Evolutionary conservation across 2,329 filamentous ascomycete species (phyloP), one percentile per base, ranked within the genome.

Genomic region (Stemphylium beticola): DNA sequence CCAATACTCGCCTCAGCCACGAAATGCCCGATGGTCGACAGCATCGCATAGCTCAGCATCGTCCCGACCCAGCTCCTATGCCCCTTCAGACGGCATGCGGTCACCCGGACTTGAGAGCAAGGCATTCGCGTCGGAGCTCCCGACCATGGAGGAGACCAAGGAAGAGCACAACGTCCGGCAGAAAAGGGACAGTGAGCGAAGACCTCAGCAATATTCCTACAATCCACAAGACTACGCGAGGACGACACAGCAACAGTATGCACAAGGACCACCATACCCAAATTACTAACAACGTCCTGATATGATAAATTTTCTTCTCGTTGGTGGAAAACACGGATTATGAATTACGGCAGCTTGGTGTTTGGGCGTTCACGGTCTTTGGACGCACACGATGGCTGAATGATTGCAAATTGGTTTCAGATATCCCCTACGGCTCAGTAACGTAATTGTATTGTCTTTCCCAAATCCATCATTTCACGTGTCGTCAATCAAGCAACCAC

Each of bases 41-140:
- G 57, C 56, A 14, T 70, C 68, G 36, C 66, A 71, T 33, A 65
- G 62, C 50, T 63, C 65, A 3, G 38, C 61, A 1, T 65, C 65
- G 40, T 74, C 74, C 17, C 68, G 72, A 2, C 73, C 74, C 0
- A 72, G 60, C 41, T 76, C 74, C 2, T 76, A 75, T 49, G 61
- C 71, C 4, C 54, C 62, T 0, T 76, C 74, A 1, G 73, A 74
- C 2, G 68, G 69, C 31, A 61, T 74, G 52, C 69, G 72, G 38
- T 73, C 69, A 1, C 74, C 74, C 0, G 68, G 66, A 3, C 54
- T 71, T 3, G 73, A 75, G 8, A 65, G 71, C 36, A 74, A 72
- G 31, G 56, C 55, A 1, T 76, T 75, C 34, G 67, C 72, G 2
- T 43, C 64, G 12, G 74, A 75, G 43, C 46, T 75, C 5, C 72